Percentiles rank a stretch among this genome's conserved stretches.
phyloP scores from a whole-genome alignment of 768 basidiomycete genomes.

The Rhodocollybia butyracea region DNA sequence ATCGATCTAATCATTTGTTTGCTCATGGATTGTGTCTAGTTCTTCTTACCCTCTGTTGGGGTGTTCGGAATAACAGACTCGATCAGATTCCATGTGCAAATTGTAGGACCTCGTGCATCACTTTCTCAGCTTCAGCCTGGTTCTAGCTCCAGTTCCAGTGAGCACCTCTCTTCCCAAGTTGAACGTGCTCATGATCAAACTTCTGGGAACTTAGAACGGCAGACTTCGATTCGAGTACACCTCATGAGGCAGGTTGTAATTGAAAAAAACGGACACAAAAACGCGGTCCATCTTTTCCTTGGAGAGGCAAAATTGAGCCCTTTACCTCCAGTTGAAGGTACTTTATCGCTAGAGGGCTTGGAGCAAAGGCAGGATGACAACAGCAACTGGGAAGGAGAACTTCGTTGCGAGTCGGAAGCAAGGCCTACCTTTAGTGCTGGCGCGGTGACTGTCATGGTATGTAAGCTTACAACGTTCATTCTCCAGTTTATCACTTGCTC shows the following conservation, averaged over 20 bases:
- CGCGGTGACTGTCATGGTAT: neutral
- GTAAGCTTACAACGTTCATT: neutral
- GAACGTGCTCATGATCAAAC: neutral
- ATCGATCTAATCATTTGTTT: too few species aligned
- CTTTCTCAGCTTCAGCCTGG: neutral
- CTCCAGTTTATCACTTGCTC: neutral
- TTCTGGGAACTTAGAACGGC: neutral
- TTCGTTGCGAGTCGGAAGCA: neutral
- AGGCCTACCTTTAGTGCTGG: slow-evolving; percentile 1
- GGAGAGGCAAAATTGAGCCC: neutral
- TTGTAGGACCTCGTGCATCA: neutral
- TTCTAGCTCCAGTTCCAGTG: neutral
- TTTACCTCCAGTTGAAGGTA: neutral
- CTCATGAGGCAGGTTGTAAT: slow-evolving; percentile 1
- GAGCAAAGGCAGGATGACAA: neutral
- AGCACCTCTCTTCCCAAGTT: neutral
- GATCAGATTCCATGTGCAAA: slow-evolving; percentile 5
- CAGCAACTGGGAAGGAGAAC: slow-evolving; percentile 4
- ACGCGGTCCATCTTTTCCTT: neutral
- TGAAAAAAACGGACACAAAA: neutral
- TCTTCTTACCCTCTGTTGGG: slow-evolving; percentile 5
- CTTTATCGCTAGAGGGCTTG: neutral
- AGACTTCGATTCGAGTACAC: neutral
- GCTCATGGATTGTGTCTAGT: neutral
- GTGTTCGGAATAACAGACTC: neutral